Evolutionary conservation across 768 basidiomycete genomes (phyloP), one percentile per base, ranked within the genome.

Genomic region (Russula foetens): DNA sequence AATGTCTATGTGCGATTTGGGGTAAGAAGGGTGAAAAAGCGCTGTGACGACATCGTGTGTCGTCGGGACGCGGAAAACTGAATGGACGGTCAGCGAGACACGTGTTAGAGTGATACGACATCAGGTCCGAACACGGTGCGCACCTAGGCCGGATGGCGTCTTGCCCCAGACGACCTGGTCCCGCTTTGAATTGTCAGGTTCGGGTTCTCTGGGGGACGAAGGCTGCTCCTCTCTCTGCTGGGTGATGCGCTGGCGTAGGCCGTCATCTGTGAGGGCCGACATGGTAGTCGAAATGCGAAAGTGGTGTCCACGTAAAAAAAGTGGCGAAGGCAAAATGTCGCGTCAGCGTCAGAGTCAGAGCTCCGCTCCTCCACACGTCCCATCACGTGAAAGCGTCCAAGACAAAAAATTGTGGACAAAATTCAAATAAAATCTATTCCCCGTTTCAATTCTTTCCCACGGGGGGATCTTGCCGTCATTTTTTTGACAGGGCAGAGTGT

Each of bases 1-100:
- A 19, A 94, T 68, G 71, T 98, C 95, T 38, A 98, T 76, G 67
- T 97, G 90, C 65, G 88, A 95, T 73, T 95, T 95, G 0, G 86
- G 85, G 68, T 88, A 84, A 0, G 77, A 76, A 4, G 92, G 92
- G 71, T 92, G 79, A 70, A 96, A 91, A 6, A 96, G 77, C 2
- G 84, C 83, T 0, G 92, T 93, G 64, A 95, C 70, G 21, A 94
- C 90, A 71, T 94, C 90, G 71, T 93, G 89, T 0, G 93, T 96
- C 21, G 92, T 90, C 12, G 93, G 93, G 46, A 96, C 92, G 61
- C 84, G 83, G 71, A 99, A 99, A 7, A 97, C 94, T 98, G 63
- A 29, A 46, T 46, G 29, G 46, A 57, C 50, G 60, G 31, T 17
- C 60, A 62, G 35, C 28, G 61, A 17, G 63, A 33, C 63, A 59